Evolutionary conservation across 1,284 basidiomycete species (phyloP), one percentile per base, ranked within the genome.

Genomic region (Moesziomyces sp.): DNA sequence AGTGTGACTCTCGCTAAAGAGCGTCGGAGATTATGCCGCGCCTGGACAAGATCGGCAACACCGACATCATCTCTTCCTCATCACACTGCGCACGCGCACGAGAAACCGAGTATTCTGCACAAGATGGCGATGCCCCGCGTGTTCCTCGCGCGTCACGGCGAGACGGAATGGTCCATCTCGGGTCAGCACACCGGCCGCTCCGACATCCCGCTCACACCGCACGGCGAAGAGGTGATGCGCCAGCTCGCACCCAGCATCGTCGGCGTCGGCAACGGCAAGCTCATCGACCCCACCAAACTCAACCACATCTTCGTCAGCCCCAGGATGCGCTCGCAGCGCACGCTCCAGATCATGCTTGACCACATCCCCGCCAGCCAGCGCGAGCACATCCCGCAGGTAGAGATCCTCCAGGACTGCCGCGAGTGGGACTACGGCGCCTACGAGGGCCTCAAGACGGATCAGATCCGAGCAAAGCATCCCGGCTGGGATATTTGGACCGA

Each of bases 391-490:
- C 79, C 79, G 0, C 30, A 48, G 21, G 64, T 76, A 0, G 67
- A 77, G 44, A 58, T 77, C 23, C 21, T 65, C 3, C 68, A 82
- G 35, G 78, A 83, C 21, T 77, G 79, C 49, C 67, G 80, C 21
- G 82, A 84, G 51, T 84, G 82, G 82, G 80, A 83, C 58, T 84
- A 84, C 54, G 82, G 82, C 28, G 79, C 78, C 1, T 83, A 81
- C 62, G 81, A 84, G 38, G 82, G 82, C 5, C 47, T 77, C n/a
- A 79, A 81, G 65, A 83, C 79, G 7, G 59, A 73, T 24, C 50
- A 78, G 53, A 83, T 83, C 38, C 68, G 74, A 30, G 56, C 63
- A 18, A 61, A 59, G 35, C 63, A 67, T 33, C 76, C 80, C 3
- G 74, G 74, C 33, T 84, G 82, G 82, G 76, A 84, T 46, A 79